Evolutionary conservation across 192 early-diverging fungal species (phyloP).

Genomic region (Gigaspora rosea): DNA sequence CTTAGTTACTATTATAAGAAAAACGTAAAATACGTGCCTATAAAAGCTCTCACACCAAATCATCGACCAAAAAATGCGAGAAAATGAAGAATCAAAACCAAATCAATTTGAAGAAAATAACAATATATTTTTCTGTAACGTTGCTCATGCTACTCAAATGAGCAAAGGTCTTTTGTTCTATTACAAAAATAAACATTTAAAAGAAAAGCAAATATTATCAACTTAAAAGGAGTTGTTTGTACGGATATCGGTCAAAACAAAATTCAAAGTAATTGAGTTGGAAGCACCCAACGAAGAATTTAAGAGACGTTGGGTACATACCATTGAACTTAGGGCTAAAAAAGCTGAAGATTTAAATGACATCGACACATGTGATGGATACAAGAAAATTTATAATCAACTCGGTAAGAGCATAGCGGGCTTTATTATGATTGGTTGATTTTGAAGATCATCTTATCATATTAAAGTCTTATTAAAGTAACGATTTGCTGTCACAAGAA

Average conservation of each 20-base stretch:
- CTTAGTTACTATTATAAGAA: too few relatives aligned
- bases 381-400: neutral
- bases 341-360: neutral
- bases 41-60: too few relatives aligned
- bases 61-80: too few relatives aligned
- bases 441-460: too few relatives aligned
- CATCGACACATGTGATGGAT: neutral
- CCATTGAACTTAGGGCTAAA: neutral
- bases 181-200: slow-evolving; percentile 36
- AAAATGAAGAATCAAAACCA: too few relatives aligned
- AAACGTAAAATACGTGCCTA: too few relatives aligned
- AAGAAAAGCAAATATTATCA: slow-evolving; percentile 35
- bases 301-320: neutral
- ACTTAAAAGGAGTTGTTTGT: neutral
- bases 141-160: slow-evolving; percentile 42
- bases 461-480: too few relatives aligned
- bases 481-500: too few relatives aligned
- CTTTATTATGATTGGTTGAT: too few relatives aligned
- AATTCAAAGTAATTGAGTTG: neutral
- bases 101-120: too few relatives aligned
- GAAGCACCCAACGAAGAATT: neutral
- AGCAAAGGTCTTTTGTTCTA: slow-evolving; percentile 43
- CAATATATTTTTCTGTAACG: neutral
- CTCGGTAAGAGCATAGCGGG: too few relatives aligned
- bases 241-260: neutral